Percentiles rank a stretch among this genome's conserved stretches.
Evolutionary conservation across 108 stramenopile genomes (phyloP).

Genomic region (Cyclotella cryptica): DNA sequence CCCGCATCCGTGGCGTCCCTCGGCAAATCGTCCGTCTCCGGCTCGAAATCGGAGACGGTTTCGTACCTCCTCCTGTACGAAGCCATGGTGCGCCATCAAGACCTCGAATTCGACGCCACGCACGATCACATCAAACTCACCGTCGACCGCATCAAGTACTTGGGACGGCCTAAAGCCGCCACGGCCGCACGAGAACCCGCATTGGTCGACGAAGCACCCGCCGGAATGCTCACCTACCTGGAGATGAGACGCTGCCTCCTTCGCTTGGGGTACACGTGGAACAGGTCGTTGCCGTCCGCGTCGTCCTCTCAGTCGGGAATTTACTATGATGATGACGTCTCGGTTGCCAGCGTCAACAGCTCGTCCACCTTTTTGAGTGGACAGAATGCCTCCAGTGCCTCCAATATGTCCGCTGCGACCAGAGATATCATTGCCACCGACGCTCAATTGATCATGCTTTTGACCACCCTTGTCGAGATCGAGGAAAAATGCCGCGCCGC

Average conservation of each 20-base stretch:
- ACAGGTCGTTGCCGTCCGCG: constrained; percentile 25
- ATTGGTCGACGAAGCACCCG: constrained; percentile 10
- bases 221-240: constrained; percentile 47
- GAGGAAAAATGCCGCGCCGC: constrained; percentile 31
- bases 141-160: constrained; percentile 27
- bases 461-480: constrained; percentile 49
- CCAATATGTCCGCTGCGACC: background rate
- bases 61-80: constrained; percentile 48
- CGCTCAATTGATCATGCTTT: constrained; percentile 48
- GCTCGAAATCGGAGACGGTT: constrained; percentile 48
- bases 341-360: constrained; percentile 29
- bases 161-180: constrained; percentile 21
- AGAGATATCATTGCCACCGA: constrained; percentile 51
- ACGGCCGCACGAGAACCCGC: constrained; percentile 1
- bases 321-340: constrained; percentile 49
- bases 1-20: background rate
- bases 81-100: constrained; percentile 52
- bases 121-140: constrained; percentile 37
- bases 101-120: constrained; percentile 47
- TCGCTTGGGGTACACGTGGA: constrained; percentile 52
- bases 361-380: constrained; percentile 35
- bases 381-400: background rate
- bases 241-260: constrained; percentile 50
- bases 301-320: background rate
- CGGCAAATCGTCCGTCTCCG: background rate